These are phyloP conservation scores for Russula compacta DNA, from an alignment of 768 basidiomycete genomes.

Conservation along the genomic window DNA sequence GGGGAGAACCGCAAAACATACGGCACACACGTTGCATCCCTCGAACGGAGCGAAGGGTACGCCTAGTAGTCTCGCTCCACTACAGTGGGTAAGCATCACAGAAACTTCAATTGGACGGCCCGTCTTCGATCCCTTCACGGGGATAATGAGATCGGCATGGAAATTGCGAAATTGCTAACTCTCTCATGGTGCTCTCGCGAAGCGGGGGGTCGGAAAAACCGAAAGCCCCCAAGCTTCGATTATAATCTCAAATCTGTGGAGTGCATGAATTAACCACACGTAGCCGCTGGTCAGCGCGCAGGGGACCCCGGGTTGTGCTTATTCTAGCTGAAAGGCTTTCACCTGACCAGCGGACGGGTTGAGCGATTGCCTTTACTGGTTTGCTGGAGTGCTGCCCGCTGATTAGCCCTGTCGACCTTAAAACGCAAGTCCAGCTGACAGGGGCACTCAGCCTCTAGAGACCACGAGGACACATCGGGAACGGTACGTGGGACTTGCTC, in stretches of 20 bases:
- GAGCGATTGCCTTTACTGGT: slow-evolving; percentile 4
- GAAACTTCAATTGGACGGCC: neutral
- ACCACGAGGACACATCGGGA: slow-evolving; percentile 6
- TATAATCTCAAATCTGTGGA: slow-evolving; percentile 1
- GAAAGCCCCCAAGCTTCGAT: neutral
- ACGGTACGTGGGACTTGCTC: slow-evolving; percentile 3
- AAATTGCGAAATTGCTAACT: neutral
- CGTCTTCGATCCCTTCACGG: neutral
- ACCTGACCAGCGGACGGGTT: slow-evolving; percentile 3
- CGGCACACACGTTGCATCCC: slow-evolving; percentile 14
- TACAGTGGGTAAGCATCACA: neutral
- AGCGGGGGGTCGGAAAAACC: neutral
- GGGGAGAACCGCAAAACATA: slow-evolving; percentile 6
- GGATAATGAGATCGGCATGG: slow-evolving; percentile 3
- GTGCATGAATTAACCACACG: neutral
- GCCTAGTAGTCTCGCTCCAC: neutral
- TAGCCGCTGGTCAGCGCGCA: neutral
- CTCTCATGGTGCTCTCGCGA: neutral
- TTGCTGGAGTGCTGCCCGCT: neutral
- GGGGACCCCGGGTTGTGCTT: neutral
- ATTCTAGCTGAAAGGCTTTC: neutral
- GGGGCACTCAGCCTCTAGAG: neutral
- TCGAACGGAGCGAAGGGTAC: neutral
- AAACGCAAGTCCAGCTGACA: slow-evolving; percentile 13
- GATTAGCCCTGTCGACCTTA: slow-evolving; percentile 15